Evolutionary conservation across 2,329 filamentous ascomycete species (phyloP).

Genomic region (Talaromyces sp.): DNA sequence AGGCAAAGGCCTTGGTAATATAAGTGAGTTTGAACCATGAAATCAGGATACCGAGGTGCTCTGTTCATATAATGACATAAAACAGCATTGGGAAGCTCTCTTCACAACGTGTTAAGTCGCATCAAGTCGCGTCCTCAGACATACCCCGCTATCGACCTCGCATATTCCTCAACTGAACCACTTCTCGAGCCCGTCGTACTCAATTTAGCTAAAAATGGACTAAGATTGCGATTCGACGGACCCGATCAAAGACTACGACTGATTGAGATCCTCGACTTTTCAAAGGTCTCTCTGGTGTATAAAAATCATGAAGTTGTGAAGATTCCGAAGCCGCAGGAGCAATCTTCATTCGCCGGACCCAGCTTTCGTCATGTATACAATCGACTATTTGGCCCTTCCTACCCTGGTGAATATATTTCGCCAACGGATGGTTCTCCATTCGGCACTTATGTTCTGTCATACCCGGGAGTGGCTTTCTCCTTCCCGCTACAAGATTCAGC

Average conservation of each 20-base stretch:
- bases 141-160: conserved; percentile 78
- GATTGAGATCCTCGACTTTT: conserved; percentile 88
- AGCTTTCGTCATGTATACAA: conserved; percentile 89
- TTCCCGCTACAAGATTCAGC: conserved; percentile 72
- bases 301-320: conserved; percentile 77
- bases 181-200: conserved; percentile 72
- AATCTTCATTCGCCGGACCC: conserved; percentile 55
- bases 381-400: conserved; percentile 86
- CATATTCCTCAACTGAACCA: conserved; percentile 72
- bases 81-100: conserved; percentile 78
- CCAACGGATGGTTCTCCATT: conserved; percentile 53
- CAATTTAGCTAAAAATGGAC: conserved; percentile 74
- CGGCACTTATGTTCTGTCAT: conserved; percentile 86
- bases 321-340: conserved; percentile 33
- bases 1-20: conserved; percentile 62
- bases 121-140: conserved; percentile 81
- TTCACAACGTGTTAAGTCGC: conserved; percentile 83
- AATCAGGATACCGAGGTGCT: too few relatives aligned
- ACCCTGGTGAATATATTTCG: conserved; percentile 84
- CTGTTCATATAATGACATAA: neutral
- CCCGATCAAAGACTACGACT: conserved; percentile 85
- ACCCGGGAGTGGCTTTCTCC: conserved; percentile 89
- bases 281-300: conserved; percentile 77
- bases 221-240: conserved; percentile 89
- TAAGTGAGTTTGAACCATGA: conserved; percentile 41